phyloP scores from a whole-genome alignment of 768 basidiomycete species.

The Mycena chlorophos region DNA sequence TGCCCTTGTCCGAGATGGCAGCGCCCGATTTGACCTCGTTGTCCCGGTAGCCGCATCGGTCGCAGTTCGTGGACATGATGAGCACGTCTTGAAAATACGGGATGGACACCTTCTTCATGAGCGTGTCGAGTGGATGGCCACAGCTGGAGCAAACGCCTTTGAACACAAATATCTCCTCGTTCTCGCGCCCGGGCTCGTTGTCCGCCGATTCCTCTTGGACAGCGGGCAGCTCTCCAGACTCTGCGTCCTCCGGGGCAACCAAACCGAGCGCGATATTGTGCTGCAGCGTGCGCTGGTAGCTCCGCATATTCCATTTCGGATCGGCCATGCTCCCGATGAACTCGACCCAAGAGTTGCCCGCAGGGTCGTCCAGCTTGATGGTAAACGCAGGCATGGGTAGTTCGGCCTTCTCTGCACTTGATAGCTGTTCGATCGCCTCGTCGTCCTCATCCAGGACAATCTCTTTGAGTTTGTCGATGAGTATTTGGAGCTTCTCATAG shows the following conservation, averaged over 20 bases:
- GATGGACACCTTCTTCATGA: constrained; percentile 95
- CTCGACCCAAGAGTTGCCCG: constrained; percentile 96
- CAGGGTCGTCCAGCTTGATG: constrained; percentile 84
- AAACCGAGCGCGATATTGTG: constrained; percentile 85
- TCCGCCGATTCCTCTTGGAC: constrained; percentile 16
- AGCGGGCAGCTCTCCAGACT: constrained; percentile 12
- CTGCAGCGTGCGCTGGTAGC: constrained; percentile 73
- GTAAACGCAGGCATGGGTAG: constrained; percentile 73
- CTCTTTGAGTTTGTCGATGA: constrained; percentile 65
- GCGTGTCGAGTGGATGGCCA: constrained; percentile 76
- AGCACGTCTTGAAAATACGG: constrained; percentile 98
- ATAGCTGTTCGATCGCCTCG: constrained; percentile 34
- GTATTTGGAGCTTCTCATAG: constrained; percentile 69
- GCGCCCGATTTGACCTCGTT: constrained; percentile 96
- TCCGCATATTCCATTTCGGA: constrained; percentile 88
- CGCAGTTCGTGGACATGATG: constrained; percentile 99
- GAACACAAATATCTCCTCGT: constrained; percentile 90
- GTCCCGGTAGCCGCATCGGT: constrained; percentile 92
- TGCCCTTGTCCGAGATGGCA: constrained; percentile 86
- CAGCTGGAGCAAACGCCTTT: constrained; percentile 88
- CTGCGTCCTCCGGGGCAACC: constrained; percentile 46
- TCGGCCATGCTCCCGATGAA: constrained; percentile 85
- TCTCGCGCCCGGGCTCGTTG: constrained; percentile 28
- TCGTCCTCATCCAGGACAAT: constrained; percentile 65
- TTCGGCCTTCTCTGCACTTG: constrained; percentile 41